A percentile compares a stretch with the other conserved stretches of the same genome.
Conservation (phyloP, 2,329 filamentous ascomycete species). For the Penicillium decumbens region DNA sequence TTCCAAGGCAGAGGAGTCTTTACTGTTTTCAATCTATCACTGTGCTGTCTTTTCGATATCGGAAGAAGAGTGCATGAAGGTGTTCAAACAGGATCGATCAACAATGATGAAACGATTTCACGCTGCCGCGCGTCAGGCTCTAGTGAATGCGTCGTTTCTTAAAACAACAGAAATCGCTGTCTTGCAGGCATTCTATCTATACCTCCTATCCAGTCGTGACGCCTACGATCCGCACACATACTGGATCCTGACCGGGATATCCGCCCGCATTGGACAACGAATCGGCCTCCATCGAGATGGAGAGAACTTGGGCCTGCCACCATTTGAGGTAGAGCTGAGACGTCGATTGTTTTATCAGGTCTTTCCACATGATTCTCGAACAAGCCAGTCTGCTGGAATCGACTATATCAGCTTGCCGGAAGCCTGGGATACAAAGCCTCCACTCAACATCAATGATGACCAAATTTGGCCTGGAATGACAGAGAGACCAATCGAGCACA, state of each 20-base stretch:
- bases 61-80: slow-evolving; percentile 11
- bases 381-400: slow-evolving; percentile 30
- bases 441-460: slow-evolving; percentile 41
- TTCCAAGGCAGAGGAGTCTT: slow-evolving; percentile 33
- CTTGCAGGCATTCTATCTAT: slow-evolving; percentile 44
- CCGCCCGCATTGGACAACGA: slow-evolving; percentile 44
- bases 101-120: slow-evolving; percentile 30
- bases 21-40: slow-evolving; percentile 28
- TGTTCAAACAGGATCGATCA: slow-evolving; percentile 14
- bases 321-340: slow-evolving; percentile 45
- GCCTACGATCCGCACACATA: slow-evolving; percentile 44
- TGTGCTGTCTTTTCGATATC: slow-evolving; percentile 28
- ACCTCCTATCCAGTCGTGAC: slow-evolving; percentile 29
- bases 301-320: slow-evolving; percentile 40
- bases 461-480: slow-evolving; percentile 41
- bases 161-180: slow-evolving; percentile 43
- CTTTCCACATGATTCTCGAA: slow-evolving; percentile 21
- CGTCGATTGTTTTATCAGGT: slow-evolving; percentile 27
- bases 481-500: slow-evolving; percentile 36
- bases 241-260: slow-evolving; percentile 49
- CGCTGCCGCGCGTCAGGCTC: slow-evolving; percentile 11
- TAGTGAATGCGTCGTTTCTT: slow-evolving; percentile 43
- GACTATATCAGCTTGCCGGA: slow-evolving; percentile 11
- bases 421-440: slow-evolving; percentile 27
- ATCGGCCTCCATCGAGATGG: slow-evolving; percentile 49